phyloP scores from a whole-genome alignment of 495 filamentous ascomycete genomes.

The Articulospora tetracladia region DNA sequence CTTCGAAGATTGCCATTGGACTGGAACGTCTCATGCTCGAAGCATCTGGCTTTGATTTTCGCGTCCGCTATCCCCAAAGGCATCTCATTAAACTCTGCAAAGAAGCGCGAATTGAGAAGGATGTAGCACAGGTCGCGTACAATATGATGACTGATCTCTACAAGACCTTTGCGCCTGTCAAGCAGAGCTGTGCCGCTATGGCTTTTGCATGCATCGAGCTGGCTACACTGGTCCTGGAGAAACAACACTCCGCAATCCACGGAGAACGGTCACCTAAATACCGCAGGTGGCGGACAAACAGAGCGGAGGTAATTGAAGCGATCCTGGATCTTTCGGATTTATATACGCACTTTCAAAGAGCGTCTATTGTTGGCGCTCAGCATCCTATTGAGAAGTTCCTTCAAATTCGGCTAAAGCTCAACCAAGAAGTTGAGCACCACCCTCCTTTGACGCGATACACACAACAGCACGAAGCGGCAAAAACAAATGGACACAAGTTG shows the following conservation, averaged over 20 bases:
- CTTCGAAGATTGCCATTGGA: constrained; percentile 74
- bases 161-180: constrained; percentile 87
- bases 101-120: constrained; percentile 42
- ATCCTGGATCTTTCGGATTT: constrained; percentile 84
- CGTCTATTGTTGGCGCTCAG: constrained; percentile 66
- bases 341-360: constrained; percentile 70
- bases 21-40: constrained; percentile 95
- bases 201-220: constrained; percentile 81
- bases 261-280: constrained; percentile 28
- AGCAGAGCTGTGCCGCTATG: constrained; percentile 75
- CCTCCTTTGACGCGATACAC: constrained; percentile 50
- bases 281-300: constrained; percentile 53
- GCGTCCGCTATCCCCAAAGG: constrained; percentile 84
- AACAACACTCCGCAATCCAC: constrained; percentile 15
- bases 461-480: constrained; percentile 16
- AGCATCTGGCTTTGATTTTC: constrained; percentile 87
- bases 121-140: constrained; percentile 62
- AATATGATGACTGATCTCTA: constrained; percentile 85
- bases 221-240: constrained; percentile 54
- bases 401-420: constrained; percentile 77
- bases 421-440: constrained; percentile 61
- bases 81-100: constrained; percentile 69
- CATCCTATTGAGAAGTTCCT: constrained; percentile 75
- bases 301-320: constrained; percentile 76
- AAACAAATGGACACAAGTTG: constrained; percentile 19